These are phyloP conservation scores for Claviceps digitariae DNA, from an alignment of 2,329 filamentous ascomycete species.

Conservation along the genomic window DNA sequence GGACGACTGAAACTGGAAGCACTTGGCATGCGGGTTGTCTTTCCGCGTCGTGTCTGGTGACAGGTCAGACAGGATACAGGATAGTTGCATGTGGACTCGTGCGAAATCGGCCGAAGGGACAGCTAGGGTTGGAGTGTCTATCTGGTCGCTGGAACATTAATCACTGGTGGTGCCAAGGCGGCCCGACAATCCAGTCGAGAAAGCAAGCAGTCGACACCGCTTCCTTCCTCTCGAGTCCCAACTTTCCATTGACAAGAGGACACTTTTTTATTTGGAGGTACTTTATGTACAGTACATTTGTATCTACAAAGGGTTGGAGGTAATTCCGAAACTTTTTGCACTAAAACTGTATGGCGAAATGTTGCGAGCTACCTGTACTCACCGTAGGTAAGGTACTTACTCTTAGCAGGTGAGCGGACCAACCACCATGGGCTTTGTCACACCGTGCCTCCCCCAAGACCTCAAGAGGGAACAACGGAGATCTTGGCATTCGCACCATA, in stretches of 20 bases:
- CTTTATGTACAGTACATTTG: no score
- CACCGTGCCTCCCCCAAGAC: background rate
- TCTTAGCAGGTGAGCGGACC: no score
- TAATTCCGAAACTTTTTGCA: no score
- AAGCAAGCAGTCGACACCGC: background rate
- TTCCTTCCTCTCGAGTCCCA: background rate
- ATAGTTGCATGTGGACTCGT: background rate
- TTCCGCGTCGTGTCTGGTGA: background rate
- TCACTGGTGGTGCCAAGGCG: no score
- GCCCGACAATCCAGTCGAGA: no score
- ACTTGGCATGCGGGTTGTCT: background rate
- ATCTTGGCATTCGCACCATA: background rate
- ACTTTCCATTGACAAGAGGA: no score
- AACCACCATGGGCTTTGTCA: background rate
- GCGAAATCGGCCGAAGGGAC: background rate
- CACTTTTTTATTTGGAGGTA: no score
- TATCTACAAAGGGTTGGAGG: no score
- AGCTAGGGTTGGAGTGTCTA: background rate
- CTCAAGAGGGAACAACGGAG: background rate
- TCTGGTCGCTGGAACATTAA: no score
- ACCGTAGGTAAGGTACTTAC: no score
- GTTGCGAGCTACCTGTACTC: no score
- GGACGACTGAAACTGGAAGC: background rate
- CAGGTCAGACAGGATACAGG: background rate
- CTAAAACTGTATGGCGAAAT: no score